A percentile compares a stretch with the other conserved stretches of the same genome.
These are phyloP conservation scores for Trichoderma koningii DNA, from an alignment of 2,329 filamentous ascomycete species.

Conservation along the genomic window DNA sequence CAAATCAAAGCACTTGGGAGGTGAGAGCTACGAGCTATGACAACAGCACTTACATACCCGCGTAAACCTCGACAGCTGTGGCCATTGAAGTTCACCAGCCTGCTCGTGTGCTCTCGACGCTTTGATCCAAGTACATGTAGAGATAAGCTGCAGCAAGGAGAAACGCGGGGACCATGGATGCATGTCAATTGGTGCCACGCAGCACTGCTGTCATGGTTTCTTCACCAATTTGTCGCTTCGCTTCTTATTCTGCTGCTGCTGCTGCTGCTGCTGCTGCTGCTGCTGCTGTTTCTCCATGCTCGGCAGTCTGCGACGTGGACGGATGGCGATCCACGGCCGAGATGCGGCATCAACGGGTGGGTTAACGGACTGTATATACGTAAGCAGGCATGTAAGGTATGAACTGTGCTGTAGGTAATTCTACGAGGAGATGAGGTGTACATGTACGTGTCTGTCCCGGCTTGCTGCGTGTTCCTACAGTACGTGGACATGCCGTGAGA, in stretches of 20 bases:
- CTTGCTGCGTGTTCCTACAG: background rate
- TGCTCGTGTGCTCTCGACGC: too few species aligned
- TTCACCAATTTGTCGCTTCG: too few species aligned
- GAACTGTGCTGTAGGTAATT: background rate
- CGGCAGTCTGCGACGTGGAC: constrained; percentile 15
- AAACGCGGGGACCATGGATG: background rate
- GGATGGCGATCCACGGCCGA: constrained; percentile 26
- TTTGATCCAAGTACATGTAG: too few species aligned
- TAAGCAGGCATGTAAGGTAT: too few species aligned
- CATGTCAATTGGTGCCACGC: constrained; percentile 28
- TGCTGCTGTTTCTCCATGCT: background rate
- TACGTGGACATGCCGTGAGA: background rate
- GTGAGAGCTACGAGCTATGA: too few species aligned
- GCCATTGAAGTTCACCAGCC: background rate
- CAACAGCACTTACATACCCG: too few species aligned
- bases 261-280: too few species aligned
- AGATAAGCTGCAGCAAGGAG: background rate
- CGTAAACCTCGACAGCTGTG: too few species aligned
- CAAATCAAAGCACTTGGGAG: too few species aligned
- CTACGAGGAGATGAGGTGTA: background rate
- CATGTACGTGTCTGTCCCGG: background rate
- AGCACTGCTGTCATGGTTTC: constrained; percentile 15
- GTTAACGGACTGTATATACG: too few species aligned
- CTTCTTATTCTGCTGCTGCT: background rate
- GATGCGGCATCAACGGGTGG: constrained; percentile 3